phyloP scores from a whole-genome alignment of 768 basidiomycete genomes.

The Rhizopogon vulgaris region DNA sequence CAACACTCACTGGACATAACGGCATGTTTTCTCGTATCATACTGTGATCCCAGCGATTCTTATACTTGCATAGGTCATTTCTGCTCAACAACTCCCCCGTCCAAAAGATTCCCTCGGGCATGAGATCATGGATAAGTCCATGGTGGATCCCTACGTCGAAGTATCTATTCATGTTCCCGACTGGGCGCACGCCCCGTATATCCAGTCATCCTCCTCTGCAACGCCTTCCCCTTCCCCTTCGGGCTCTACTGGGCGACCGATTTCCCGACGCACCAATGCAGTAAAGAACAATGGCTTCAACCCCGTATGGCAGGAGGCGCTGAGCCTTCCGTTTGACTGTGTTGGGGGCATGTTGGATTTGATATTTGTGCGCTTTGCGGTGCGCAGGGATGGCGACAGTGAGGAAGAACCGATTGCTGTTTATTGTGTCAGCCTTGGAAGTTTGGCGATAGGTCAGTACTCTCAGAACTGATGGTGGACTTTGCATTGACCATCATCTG shows the following conservation, averaged over 20 bases:
- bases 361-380: conserved; percentile 75
- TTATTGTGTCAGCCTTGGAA: conserved; percentile 68
- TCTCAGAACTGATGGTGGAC: not conserved
- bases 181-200: conserved; percentile 40
- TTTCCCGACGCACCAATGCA: conserved; percentile 51
- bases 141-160: conserved; percentile 74
- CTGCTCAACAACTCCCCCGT: conserved; percentile 84
- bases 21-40: conserved; percentile 28
- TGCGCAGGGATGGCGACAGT: conserved; percentile 58
- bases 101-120: conserved; percentile 56
- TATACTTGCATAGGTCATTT: conserved; percentile 48
- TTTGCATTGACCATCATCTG: not conserved
- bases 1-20: conserved; percentile 61
- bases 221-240: conserved; percentile 10
- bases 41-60: not conserved
- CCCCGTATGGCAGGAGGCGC: conserved; percentile 73
- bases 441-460: conserved; percentile 58
- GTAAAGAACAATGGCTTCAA: conserved; percentile 92
- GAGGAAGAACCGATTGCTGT: conserved; percentile 64
- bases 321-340: conserved; percentile 70
- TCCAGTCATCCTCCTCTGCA: conserved; percentile 7
- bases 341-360: conserved; percentile 75
- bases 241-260: conserved; percentile 33
- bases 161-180: conserved; percentile 73
- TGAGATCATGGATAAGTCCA: conserved; percentile 53